These are phyloP conservation scores for Astragalus glycyphyllos DNA, from an alignment of 306 rosid species.

Conservation along the genomic window DNA sequence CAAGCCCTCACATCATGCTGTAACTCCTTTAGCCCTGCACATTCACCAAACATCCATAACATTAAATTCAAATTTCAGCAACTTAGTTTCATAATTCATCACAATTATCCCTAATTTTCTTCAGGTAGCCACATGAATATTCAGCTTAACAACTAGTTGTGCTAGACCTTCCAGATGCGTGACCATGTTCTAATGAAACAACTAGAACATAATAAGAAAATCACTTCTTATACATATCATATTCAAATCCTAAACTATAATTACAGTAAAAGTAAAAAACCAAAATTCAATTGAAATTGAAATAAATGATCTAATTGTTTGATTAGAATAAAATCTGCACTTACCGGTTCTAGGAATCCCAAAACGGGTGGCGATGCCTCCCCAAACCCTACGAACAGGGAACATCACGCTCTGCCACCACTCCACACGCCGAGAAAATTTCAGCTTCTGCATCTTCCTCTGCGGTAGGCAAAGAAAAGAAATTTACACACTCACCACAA, in stretches of 20 bases:
- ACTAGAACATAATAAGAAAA: too few species aligned
- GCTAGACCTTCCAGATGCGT: too few species aligned
- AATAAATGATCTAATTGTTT: neutral
- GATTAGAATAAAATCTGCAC: too few species aligned
- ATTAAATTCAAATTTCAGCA: neutral
- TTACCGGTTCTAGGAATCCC: conserved; percentile 63
- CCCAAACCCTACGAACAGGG: conserved; percentile 54
- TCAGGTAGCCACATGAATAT: too few species aligned
- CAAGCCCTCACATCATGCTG: conserved; percentile 69
- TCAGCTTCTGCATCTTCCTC: conserved; percentile 37
- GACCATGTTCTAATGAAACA: too few species aligned
- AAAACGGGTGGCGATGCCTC: conserved; percentile 52
- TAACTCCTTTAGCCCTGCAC: conserved; percentile 65
- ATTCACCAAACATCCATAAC: neutral
- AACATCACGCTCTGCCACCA: conserved; percentile 57
- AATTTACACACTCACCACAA: conserved; percentile 32
- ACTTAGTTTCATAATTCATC: too few species aligned
- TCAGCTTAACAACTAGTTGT: too few species aligned
- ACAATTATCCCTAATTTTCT: too few species aligned
- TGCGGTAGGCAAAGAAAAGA: conserved; percentile 22
- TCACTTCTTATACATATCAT: neutral
- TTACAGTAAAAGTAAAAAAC: neutral
- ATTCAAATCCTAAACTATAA: neutral
- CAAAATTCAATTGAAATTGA: neutral
- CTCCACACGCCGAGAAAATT: conserved; percentile 46